Evolutionary conservation across 129 eudicot species (phyloP).

Genomic region (Lonicera japonica): DNA sequence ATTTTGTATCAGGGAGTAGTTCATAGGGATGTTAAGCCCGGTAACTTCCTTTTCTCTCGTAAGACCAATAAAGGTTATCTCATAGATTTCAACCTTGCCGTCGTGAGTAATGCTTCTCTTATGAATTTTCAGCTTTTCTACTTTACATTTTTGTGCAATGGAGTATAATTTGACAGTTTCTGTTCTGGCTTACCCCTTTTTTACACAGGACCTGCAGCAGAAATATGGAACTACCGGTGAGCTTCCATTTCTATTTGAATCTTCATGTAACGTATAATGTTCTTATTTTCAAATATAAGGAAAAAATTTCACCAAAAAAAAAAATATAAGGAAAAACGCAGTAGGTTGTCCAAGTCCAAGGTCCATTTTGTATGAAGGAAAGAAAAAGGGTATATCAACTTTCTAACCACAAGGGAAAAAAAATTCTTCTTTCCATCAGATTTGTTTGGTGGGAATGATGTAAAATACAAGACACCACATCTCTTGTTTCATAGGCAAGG

Average conservation of each 20-base stretch:
- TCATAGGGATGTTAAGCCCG: slow-evolving; percentile 99
- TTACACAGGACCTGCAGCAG: slow-evolving; percentile 69
- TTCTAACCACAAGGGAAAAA: too few species aligned
- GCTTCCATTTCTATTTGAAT: slow-evolving; percentile 13
- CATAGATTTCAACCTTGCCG: slow-evolving; percentile 95
- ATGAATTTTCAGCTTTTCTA: neutral
- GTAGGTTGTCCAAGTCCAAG: neutral
- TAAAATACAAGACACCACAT: too few species aligned
- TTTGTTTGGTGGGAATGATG: too few species aligned
- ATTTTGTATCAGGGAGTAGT: slow-evolving; percentile 66
- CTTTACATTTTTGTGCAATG: neutral
- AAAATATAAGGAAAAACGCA: too few species aligned
- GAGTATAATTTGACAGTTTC: slow-evolving; percentile 1
- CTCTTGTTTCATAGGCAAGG: too few species aligned
- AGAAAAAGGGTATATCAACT: too few species aligned
- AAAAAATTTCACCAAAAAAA: too few species aligned
- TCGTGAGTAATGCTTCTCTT: slow-evolving; percentile 43
- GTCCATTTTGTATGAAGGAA: neutral
- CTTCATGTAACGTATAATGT: neutral
- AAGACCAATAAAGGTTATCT: slow-evolving; percentile 64
- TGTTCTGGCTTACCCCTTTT: neutral
- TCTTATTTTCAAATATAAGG: too few species aligned
- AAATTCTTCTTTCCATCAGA: too few species aligned
- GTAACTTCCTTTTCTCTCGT: slow-evolving; percentile 83
- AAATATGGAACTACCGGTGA: slow-evolving; percentile 57